Conservation (phyloP, 345 rosid genomes). For the Aquilaria malaccensis region DNA sequence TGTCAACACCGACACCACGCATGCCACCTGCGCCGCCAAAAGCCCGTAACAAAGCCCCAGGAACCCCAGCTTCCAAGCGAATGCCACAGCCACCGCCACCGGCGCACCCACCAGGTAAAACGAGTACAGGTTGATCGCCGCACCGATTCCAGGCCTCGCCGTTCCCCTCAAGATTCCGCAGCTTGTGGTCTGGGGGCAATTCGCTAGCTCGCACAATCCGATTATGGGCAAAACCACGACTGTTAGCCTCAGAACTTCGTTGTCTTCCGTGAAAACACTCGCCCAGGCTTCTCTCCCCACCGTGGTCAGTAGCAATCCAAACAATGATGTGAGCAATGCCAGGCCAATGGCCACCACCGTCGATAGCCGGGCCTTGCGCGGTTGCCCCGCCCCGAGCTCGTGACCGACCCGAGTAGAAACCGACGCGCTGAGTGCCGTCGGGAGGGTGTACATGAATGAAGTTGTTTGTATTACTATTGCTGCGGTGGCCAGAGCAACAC, state of each 20-base stretch:
- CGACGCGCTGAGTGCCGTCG: constrained; percentile 59
- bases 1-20: constrained; percentile 53
- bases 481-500: constrained; percentile 52
- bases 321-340: constrained; percentile 37
- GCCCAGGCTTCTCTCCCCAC: constrained; percentile 69
- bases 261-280: constrained; percentile 51
- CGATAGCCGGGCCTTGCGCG: constrained; percentile 50
- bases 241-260: constrained; percentile 43
- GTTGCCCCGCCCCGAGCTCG: constrained; percentile 79
- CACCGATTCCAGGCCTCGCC: constrained; percentile 74
- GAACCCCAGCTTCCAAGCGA: constrained; percentile 58
- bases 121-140: constrained; percentile 62
- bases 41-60: constrained; percentile 89
- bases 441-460: constrained; percentile 76
- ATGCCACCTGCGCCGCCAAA: constrained; percentile 71
- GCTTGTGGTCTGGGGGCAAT: constrained; percentile 89
- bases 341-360: constrained; percentile 48
- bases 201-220: constrained; percentile 89
- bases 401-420: constrained; percentile 82
- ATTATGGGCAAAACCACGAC: constrained; percentile 62
- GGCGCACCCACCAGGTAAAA: constrained; percentile 88
- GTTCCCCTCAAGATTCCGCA: constrained; percentile 85
- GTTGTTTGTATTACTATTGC: constrained; percentile 88
- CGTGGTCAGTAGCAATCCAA: constrained; percentile 58
- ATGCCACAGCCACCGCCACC: constrained; percentile 51